Conservation (phyloP, 108 stramenopile species). For the Halocafeteria seosinensis region DNA sequence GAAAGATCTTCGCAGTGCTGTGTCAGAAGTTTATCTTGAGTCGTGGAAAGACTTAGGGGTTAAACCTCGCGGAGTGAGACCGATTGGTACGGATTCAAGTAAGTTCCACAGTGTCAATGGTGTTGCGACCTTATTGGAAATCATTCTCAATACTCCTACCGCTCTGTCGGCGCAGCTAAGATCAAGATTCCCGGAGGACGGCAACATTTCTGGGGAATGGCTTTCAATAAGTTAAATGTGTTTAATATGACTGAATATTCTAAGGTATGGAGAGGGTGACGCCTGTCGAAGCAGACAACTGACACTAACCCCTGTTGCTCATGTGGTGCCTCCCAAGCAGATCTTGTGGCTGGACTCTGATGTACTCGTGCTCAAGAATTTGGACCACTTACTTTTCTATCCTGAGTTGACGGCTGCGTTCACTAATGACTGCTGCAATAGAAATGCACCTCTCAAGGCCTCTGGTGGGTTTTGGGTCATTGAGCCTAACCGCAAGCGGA, state of each 20-base stretch:
- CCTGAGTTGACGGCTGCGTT: background rate
- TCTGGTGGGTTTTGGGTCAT: background rate
- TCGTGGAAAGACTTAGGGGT: background rate
- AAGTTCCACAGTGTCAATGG: background rate
- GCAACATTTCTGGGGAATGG: background rate
- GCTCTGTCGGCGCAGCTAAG: no score
- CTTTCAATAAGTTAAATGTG: background rate
- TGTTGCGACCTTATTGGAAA: no score
- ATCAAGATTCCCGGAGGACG: background rate
- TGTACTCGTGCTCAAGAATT: background rate
- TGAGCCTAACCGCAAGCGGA: background rate
- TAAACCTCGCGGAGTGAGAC: background rate
- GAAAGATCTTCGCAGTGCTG: background rate
- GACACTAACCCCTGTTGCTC: no score
- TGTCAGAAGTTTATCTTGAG: background rate
- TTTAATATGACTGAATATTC: background rate
- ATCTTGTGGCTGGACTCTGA: background rate
- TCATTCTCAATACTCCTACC: no score
- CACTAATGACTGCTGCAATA: background rate
- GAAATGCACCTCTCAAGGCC: background rate
- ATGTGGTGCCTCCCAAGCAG: no score
- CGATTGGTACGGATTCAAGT: background rate
- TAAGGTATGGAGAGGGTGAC: no score
- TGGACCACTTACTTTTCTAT: background rate
- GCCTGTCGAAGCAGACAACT: no score